These are phyloP conservation scores for Syncephalastrum contaminatum DNA, from an alignment of 371 early-diverging fungal species.

Conservation along the genomic window DNA sequence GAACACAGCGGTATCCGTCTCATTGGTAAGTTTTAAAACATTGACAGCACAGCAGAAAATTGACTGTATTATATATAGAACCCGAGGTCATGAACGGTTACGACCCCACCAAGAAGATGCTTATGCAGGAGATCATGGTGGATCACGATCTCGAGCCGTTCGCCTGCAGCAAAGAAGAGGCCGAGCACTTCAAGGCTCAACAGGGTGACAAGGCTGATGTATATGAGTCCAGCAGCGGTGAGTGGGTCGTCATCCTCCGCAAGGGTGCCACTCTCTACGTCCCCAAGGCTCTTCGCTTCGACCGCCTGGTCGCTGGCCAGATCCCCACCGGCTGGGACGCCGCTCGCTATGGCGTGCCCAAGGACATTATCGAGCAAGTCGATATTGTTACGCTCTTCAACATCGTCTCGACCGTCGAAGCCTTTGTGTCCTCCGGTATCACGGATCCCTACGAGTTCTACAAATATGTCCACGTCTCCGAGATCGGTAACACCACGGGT, in stretches of 20 bases:
- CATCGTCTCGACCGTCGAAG: slow-evolving; percentile 91
- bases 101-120: slow-evolving; percentile 85
- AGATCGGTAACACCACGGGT: slow-evolving; percentile 92
- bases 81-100: slow-evolving; percentile 90
- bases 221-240: slow-evolving; percentile 64
- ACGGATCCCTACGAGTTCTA: slow-evolving; percentile 98
- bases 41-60: neutral
- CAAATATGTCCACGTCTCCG: slow-evolving; percentile 93
- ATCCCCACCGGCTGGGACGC: slow-evolving; percentile 96
- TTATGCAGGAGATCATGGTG: slow-evolving; percentile 91
- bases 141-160: slow-evolving; percentile 92
- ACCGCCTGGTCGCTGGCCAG: slow-evolving; percentile 94
- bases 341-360: slow-evolving; percentile 92
- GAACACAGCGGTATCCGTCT: slow-evolving; percentile 95
- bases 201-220: slow-evolving; percentile 88
- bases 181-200: slow-evolving; percentile 84
- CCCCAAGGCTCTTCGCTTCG: slow-evolving; percentile 94
- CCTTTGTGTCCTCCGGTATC: slow-evolving; percentile 89
- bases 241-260: slow-evolving; percentile 80
- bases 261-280: slow-evolving; percentile 89
- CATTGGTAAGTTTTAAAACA: slow-evolving; percentile 56
- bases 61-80: slow-evolving; percentile 34
- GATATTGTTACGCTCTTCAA: slow-evolving; percentile 89
- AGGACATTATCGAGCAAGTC: slow-evolving; percentile 89
- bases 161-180: slow-evolving; percentile 90